Conservation (phyloP, 345 rosid species). For the Arabidopsis suecica region DNA sequence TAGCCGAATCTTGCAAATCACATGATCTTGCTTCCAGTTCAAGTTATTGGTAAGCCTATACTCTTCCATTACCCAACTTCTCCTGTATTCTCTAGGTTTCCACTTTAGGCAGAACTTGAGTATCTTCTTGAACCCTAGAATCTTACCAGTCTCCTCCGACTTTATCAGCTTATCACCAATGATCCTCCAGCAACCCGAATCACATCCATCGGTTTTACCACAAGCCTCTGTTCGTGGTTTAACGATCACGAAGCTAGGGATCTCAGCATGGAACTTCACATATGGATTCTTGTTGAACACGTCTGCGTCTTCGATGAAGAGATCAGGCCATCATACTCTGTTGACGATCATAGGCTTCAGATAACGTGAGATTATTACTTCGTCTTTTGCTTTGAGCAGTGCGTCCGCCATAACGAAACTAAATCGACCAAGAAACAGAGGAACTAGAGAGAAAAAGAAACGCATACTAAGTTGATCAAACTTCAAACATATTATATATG, state of each 20-base stretch:
- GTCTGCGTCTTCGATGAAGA: background rate
- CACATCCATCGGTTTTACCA: conserved; percentile 21
- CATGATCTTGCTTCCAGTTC: conserved; percentile 10
- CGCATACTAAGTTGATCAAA: background rate
- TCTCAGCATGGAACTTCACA: background rate
- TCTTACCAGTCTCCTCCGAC: background rate
- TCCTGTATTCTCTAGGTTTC: background rate
- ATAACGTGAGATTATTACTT: background rate
- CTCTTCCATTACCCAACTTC: conserved; percentile 32
- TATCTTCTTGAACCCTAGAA: conserved; percentile 40
- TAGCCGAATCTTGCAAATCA: conserved; percentile 29
- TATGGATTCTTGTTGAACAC: conserved; percentile 31
- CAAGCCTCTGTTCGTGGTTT: background rate
- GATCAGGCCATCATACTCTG: background rate
- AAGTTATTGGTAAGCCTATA: background rate
- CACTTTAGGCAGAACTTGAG: conserved; percentile 12
- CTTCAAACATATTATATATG: background rate
- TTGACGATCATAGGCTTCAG: background rate
- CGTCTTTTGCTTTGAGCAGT: background rate
- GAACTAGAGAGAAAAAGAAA: background rate
- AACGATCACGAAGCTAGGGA: background rate
- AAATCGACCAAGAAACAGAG: background rate
- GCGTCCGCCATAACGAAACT: background rate
- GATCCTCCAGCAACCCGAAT: conserved; percentile 19
- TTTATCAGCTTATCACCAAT: conserved; percentile 26